Conservation (phyloP, 208 protist genomes). For the Trypanosoma lewisi region DNA sequence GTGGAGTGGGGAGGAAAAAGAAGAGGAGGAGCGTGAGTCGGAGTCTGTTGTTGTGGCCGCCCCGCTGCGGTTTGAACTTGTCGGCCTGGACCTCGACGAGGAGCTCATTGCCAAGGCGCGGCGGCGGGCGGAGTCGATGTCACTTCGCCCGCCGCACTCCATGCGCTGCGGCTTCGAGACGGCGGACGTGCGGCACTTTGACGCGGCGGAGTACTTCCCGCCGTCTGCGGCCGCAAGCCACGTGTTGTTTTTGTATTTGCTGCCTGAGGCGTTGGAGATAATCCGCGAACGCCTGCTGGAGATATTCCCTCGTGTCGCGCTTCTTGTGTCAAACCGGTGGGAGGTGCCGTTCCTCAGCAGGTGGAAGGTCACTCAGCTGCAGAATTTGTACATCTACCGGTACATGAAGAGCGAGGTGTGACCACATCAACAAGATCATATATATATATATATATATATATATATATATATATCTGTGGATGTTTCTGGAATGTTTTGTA, state of each 20-base stretch:
- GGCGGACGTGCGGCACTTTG: constrained; percentile 32
- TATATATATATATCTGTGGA: constrained; percentile 10
- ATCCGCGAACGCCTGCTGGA: constrained; percentile 41
- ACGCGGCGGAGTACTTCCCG: constrained; percentile 39
- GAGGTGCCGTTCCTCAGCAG: constrained; percentile 41
- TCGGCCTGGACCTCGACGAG: constrained; percentile 71
- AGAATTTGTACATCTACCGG: constrained; percentile 49
- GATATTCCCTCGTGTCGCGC: constrained; percentile 30
- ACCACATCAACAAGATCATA: not conserved
- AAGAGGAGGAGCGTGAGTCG: no score
- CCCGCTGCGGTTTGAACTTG: constrained; percentile 19
- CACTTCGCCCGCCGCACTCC: constrained; percentile 18
- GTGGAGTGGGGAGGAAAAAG: no score
- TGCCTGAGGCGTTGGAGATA: constrained; percentile 57
- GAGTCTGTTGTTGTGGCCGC: no score
- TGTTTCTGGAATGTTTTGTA: not conserved
- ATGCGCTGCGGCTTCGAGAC: constrained; percentile 27
- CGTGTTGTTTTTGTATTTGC: constrained; percentile 67
- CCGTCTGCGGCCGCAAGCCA: not conserved
- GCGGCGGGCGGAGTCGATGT: constrained; percentile 2
- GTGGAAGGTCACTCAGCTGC: constrained; percentile 23
- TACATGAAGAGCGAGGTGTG: not conserved
- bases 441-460: constrained; percentile 5
- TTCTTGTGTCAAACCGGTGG: constrained; percentile 73
- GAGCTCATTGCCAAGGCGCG: constrained; percentile 36